These are phyloP conservation scores for Phytophthora cryptogea DNA, from an alignment of 352 stramenopile species.

Conservation along the genomic window DNA sequence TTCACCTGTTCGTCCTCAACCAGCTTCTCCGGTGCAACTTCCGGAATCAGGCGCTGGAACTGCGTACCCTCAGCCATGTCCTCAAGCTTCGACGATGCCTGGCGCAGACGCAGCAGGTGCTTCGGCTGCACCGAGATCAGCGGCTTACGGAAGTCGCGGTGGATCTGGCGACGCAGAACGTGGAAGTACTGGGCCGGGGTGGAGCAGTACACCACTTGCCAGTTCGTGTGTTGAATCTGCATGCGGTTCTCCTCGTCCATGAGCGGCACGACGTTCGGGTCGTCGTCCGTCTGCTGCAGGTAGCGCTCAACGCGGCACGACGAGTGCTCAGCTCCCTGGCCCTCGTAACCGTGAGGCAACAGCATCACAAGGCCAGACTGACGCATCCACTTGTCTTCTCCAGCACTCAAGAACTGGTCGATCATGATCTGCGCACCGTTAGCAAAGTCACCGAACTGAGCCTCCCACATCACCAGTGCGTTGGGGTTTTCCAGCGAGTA, in stretches of 20 bases:
- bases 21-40: slow-evolving; percentile 68
- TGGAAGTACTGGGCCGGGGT: slow-evolving; percentile 95
- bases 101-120: slow-evolving; percentile 93
- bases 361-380: slow-evolving; percentile 95
- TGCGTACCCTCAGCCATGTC: slow-evolving; percentile 94
- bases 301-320: slow-evolving; percentile 96
- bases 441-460: slow-evolving; percentile 97
- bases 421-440: slow-evolving; percentile 98
- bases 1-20: slow-evolving; percentile 62
- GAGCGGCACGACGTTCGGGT: slow-evolving; percentile 92
- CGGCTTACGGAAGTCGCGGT: slow-evolving; percentile 98
- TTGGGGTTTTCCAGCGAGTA: slow-evolving; percentile 97
- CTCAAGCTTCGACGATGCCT: slow-evolving; percentile 90
- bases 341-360: slow-evolving; percentile 96
- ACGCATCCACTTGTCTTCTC: slow-evolving; percentile 97
- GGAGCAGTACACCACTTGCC: slow-evolving; percentile 97
- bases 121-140: slow-evolving; percentile 97
- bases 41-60: slow-evolving; percentile 92
- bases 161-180: slow-evolving; percentile 91
- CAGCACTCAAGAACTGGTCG: slow-evolving; percentile 96
- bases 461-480: slow-evolving; percentile 93
- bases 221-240: slow-evolving; percentile 97
- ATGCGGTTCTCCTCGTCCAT: slow-evolving; percentile 94
- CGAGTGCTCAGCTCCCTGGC: slow-evolving; percentile 95
- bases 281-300: slow-evolving; percentile 94